Evolutionary conservation across 768 basidiomycete genomes (phyloP).

Genomic region (Suillus americanus): DNA sequence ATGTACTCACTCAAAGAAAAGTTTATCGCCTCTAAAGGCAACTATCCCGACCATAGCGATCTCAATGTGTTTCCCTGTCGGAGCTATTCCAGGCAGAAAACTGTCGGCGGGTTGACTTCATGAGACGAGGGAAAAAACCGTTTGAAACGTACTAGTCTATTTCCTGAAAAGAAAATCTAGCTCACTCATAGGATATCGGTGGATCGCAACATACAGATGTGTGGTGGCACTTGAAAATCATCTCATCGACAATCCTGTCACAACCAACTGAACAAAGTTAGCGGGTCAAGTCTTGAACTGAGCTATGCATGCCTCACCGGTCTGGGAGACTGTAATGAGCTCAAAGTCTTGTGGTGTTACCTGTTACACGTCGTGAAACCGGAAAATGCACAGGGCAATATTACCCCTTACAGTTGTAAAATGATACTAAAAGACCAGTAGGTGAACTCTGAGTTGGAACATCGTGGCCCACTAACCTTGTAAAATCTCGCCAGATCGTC

Average conservation of each 20-base stretch:
- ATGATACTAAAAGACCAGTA: slow-evolving; percentile 30
- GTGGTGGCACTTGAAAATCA: slow-evolving; percentile 44
- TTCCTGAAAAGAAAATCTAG: slow-evolving; percentile 28
- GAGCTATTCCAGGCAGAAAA: slow-evolving; percentile 35
- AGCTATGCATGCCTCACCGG: slow-evolving; percentile 22
- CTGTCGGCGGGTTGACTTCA: slow-evolving; percentile 8
- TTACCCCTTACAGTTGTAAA: slow-evolving; percentile 31
- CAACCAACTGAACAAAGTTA: slow-evolving; percentile 33
- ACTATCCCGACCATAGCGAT: slow-evolving; percentile 45
- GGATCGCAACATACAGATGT: slow-evolving; percentile 29
- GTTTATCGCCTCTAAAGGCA: slow-evolving; percentile 48
- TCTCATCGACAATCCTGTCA: slow-evolving; percentile 47
- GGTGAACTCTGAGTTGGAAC: not conserved
- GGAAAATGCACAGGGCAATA: not conserved
- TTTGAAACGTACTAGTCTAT: slow-evolving; percentile 37
- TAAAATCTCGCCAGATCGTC: slow-evolving; percentile 46
- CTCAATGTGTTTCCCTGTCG: slow-evolving; percentile 38
- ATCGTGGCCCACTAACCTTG: slow-evolving; percentile 29
- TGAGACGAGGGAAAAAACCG: not conserved
- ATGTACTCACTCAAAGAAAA: slow-evolving; percentile 44
- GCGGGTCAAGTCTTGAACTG: slow-evolving; percentile 8
- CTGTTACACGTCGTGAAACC: slow-evolving; percentile 13
- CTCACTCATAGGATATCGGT: not conserved
- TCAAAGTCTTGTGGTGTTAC: slow-evolving; percentile 42
- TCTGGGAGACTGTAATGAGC: slow-evolving; percentile 41